Percentiles rank a stretch among this genome's conserved stretches.
These are phyloP conservation scores for Bonia amplexicaulis DNA, from an alignment of 176 grass and related monocot genomes.

Conservation along the genomic window DNA sequence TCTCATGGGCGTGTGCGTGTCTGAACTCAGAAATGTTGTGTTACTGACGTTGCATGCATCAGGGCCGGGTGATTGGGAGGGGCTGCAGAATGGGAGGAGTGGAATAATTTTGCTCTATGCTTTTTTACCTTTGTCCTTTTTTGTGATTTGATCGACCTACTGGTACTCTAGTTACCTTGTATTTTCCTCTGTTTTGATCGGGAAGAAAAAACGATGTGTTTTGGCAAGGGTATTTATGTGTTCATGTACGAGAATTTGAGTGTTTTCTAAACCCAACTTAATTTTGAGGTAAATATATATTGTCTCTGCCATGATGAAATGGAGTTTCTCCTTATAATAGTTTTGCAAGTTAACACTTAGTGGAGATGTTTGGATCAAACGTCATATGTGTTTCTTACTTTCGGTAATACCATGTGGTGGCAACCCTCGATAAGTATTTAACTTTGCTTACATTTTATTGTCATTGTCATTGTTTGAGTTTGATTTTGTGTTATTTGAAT, in stretches of 20 bases:
- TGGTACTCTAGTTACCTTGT: slow-evolving; percentile 5
- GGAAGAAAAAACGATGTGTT: slow-evolving; percentile 17
- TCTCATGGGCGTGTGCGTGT: neutral
- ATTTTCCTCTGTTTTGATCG: neutral
- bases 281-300: neutral
- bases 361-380: neutral
- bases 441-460: too few relatives aligned
- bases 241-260: slow-evolving; percentile 25
- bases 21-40: neutral
- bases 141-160: neutral
- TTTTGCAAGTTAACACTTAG: too few relatives aligned
- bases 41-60: slow-evolving; percentile 40
- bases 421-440: too few relatives aligned
- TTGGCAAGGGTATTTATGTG: neutral
- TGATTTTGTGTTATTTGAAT: too few relatives aligned
- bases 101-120: slow-evolving; percentile 59
- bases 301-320: neutral
- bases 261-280: neutral
- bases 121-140: slow-evolving; percentile 24
- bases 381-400: neutral
- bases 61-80: slow-evolving; percentile 23
- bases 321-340: neutral
- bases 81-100: slow-evolving; percentile 20
- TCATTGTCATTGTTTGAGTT: too few relatives aligned
- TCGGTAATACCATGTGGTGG: too few relatives aligned